A percentile compares a stretch with the other conserved stretches of the same genome.
Evolutionary conservation across 148 eudicot species (phyloP).

Genomic region (Persicaria tinctoria): DNA sequence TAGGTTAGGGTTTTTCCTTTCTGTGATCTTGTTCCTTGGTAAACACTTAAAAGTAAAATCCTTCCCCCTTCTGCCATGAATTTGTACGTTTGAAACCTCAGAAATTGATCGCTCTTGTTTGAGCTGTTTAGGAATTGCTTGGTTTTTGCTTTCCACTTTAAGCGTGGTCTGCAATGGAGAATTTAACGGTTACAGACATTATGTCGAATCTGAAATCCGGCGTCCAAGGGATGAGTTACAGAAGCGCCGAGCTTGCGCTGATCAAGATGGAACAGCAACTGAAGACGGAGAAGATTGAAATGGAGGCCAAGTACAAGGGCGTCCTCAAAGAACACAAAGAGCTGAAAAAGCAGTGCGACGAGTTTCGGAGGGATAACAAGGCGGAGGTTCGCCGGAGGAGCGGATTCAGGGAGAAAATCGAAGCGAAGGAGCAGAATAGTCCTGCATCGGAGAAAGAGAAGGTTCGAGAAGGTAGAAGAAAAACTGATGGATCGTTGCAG

Average conservation of each 20-base stretch:
- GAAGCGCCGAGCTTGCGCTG: background rate
- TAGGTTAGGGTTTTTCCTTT: no score
- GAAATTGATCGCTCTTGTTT: no score
- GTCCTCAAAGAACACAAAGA: slow-evolving; percentile 6
- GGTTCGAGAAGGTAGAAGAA: background rate
- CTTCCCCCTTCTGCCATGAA: no score
- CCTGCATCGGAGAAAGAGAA: background rate
- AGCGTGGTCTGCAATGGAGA: background rate
- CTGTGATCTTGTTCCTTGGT: no score
- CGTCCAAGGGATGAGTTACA: background rate
- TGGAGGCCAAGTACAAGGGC: slow-evolving; percentile 1
- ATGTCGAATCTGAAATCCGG: background rate
- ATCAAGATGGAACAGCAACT: slow-evolving; percentile 3
- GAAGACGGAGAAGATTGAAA: slow-evolving; percentile 11
- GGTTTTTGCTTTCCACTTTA: no score
- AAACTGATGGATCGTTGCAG: background rate
- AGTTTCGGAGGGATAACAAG: background rate
- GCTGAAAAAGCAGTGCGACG: slow-evolving; percentile 14
- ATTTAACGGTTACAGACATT: background rate
- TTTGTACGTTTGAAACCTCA: no score
- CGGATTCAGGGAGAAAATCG: background rate
- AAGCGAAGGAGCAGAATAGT: background rate
- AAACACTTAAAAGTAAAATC: no score
- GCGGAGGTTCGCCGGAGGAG: slow-evolving; percentile 3
- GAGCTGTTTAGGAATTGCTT: no score